Conservation (phyloP, 208 protist species). For the Trypanosoma scelopori region DNA sequence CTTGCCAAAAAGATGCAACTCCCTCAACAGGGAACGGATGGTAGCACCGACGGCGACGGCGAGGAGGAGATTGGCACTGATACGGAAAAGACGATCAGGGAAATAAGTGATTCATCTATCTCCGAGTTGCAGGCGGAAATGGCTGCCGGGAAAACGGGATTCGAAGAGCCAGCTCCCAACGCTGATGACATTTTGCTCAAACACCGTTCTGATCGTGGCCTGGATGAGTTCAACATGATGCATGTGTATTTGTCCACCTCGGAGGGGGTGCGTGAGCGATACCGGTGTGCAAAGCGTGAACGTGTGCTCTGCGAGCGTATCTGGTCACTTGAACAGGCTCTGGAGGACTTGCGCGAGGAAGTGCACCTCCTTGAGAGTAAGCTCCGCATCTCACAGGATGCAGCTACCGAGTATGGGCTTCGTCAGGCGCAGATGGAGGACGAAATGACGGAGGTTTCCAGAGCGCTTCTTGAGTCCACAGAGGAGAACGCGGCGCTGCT, state of each 20-base stretch:
- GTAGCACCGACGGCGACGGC: slow-evolving; percentile 14
- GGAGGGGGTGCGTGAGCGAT: slow-evolving; percentile 61
- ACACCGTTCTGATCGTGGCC: slow-evolving; percentile 5
- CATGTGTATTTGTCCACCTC: slow-evolving; percentile 47
- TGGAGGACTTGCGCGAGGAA: slow-evolving; percentile 52
- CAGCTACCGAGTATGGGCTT: slow-evolving; percentile 53
- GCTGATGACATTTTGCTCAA: slow-evolving; percentile 21
- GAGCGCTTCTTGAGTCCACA: slow-evolving; percentile 36
- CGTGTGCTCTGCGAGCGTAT: slow-evolving; percentile 53
- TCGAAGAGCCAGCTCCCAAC: not conserved
- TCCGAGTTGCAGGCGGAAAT: too few relatives aligned
- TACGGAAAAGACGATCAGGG: not conserved
- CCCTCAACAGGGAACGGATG: slow-evolving; percentile 1
- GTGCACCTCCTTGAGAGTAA: slow-evolving; percentile 52
- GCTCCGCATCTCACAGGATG: slow-evolving; percentile 63
- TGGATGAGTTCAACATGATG: slow-evolving; percentile 8
- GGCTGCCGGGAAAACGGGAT: too few relatives aligned
- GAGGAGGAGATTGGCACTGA: not conserved
- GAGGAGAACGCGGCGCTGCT: slow-evolving; percentile 40
- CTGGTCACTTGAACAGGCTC: slow-evolving; percentile 44
- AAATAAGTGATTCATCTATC: slow-evolving; percentile 5
- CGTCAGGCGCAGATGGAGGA: slow-evolving; percentile 43
- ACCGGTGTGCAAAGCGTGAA: slow-evolving; percentile 48
- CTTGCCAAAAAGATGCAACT: not conserved
- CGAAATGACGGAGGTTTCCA: slow-evolving; percentile 37